Conservation (phyloP, 2,329 filamentous ascomycete species). For the Cladosporium sp. region DNA sequence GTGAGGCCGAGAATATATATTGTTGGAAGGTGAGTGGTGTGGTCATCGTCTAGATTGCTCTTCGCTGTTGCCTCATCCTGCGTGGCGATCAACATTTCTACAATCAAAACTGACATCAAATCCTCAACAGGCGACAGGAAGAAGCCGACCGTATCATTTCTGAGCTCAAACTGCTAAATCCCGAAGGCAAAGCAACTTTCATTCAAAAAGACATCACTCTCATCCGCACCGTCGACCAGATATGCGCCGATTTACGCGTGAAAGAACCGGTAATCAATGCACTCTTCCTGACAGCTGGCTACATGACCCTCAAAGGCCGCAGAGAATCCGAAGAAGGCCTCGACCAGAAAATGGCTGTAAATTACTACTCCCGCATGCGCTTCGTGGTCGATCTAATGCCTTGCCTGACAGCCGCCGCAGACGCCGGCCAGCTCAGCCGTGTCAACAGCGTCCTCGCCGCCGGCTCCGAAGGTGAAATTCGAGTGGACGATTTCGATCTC, state of each 20-base stretch:
- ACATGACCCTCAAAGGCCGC: constrained; percentile 40
- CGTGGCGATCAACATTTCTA: neutral
- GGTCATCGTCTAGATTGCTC: neutral
- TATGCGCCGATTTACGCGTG: constrained; percentile 44
- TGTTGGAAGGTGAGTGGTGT: constrained; percentile 33
- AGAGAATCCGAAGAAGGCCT: constrained; percentile 56
- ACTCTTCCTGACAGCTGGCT: constrained; percentile 51
- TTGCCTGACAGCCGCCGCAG: constrained; percentile 42
- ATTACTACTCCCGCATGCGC: constrained; percentile 56
- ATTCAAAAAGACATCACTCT: constrained; percentile 40
- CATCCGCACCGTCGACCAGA: constrained; percentile 39
- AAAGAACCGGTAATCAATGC: constrained; percentile 53
- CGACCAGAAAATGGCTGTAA: constrained; percentile 48
- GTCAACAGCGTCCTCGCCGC: constrained; percentile 54
- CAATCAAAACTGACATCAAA: neutral
- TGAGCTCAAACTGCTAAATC: constrained; percentile 37
- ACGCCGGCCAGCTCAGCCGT: constrained; percentile 42
- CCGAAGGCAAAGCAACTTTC: constrained; percentile 35
- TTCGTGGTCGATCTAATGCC: constrained; percentile 57
- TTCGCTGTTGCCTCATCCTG: neutral
- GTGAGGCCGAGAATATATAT: constrained; percentile 39
- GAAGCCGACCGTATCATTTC: constrained; percentile 35
- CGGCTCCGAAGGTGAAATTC: constrained; percentile 50
- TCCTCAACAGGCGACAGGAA: constrained; percentile 30
- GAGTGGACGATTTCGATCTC: constrained; percentile 44